These are phyloP conservation scores for Rhizopogon vesiculosus DNA, from an alignment of 768 basidiomycete species.

Conservation along the genomic window DNA sequence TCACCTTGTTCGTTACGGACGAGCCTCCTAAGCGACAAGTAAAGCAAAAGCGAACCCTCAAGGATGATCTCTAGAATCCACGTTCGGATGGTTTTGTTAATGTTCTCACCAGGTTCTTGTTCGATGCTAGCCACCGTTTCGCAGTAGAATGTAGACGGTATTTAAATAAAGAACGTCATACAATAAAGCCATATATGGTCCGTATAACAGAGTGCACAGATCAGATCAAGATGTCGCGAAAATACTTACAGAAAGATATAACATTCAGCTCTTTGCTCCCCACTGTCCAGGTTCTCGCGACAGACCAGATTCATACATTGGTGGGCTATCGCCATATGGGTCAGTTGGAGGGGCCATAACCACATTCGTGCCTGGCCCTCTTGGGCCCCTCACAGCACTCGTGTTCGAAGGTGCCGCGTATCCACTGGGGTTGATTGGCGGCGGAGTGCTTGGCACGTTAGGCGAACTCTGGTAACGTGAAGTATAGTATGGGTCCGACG, in stretches of 20 bases:
- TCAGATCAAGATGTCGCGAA: background rate
- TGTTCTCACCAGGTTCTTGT: background rate
- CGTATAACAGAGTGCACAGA: constrained; percentile 6
- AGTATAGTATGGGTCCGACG: constrained; percentile 27
- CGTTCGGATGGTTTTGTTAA: background rate
- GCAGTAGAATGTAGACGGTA: constrained; percentile 20
- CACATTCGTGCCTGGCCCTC: constrained; percentile 26
- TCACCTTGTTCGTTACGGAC: constrained; percentile 52
- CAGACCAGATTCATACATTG: constrained; percentile 56
- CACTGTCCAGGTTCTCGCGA: constrained; percentile 47
- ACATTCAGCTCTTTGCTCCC: constrained; percentile 35
- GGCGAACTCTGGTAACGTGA: constrained; percentile 12
- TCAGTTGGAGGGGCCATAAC: constrained; percentile 18
- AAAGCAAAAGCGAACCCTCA: constrained; percentile 11
- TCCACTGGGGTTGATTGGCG: constrained; percentile 33
- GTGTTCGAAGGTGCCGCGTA: constrained; percentile 9
- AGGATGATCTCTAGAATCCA: constrained; percentile 24
- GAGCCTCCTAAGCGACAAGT: constrained; percentile 28
- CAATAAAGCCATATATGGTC: constrained; percentile 13
- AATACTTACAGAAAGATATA: too few relatives aligned
- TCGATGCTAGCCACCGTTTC: background rate
- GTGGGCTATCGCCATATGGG: constrained; percentile 52
- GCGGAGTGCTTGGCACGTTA: constrained; percentile 26
- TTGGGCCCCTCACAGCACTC: constrained; percentile 42
- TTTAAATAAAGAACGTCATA: constrained; percentile 7